Base-by-base conservation (phyloP, 495 filamentous ascomycete genomes). In the Trichoderma reesei region DNA sequence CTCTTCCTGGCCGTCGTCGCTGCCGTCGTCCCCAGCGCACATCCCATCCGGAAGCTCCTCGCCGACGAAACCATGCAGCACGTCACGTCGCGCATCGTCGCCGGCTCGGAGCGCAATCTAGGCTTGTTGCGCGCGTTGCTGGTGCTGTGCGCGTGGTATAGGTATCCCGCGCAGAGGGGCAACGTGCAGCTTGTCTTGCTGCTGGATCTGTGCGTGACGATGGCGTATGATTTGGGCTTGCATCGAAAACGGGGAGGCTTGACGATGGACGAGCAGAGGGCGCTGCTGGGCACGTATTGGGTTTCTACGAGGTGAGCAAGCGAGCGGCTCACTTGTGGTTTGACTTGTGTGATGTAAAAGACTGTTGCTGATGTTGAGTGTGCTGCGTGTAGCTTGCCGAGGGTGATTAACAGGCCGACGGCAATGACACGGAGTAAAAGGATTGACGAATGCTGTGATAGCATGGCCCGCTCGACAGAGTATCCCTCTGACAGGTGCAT, bases 31-130 rank as follows among this genome's bases (percentile, higher is more conserved):
- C 39, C 39, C 31, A 44, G 37, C 16, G 37, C 26, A 1, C 61
- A 41, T 7, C 11, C 16, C 18, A 34, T 41, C 9, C 61, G 42
- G 20, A 41, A 34, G 16, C 39, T 16, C 0, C 41, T 62, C 31
- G 61, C 61, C 7, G 61, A 41, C n/a, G 61, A 62, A 38, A 26
- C 46, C 38, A 62, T 44, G 39, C 61, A 44, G n/a, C 61, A 62
- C 39, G 7, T 46, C 16, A 42, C 39, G 39, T 18, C 36, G 39
- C 36, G 61, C 6, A 31, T 62, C 10, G 26, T 62, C 10, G 37
- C 42, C 7, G 10, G 61, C 18, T 41, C 61, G 18, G 61, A 62
- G 61, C 16, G 61, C 4, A 41, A 34, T 10, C 11, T 62, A 41
- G 61, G 42, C 16, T 34, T 62, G 3, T 7, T 41, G 16, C 39